These are phyloP conservation scores for Gamsiella multidivaricata DNA, from an alignment of 192 early-diverging fungal species.

Conservation along the genomic window DNA sequence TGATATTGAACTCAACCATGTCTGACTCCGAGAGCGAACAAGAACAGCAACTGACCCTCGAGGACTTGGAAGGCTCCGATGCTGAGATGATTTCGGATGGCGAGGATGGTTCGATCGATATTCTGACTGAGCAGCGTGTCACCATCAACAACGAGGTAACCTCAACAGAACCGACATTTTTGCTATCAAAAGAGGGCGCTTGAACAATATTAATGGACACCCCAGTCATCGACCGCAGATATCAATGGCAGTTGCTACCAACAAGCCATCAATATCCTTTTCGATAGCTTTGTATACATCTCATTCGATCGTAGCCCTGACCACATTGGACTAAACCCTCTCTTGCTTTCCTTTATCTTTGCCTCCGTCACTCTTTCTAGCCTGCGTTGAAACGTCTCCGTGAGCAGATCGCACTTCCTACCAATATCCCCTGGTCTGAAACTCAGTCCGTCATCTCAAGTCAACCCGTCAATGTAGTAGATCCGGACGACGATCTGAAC, in stretches of 20 bases:
- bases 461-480: constrained; percentile 62
- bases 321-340: background rate
- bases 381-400: constrained; percentile 68
- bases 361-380: constrained; percentile 34
- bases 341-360: background rate
- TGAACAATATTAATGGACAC: no score
- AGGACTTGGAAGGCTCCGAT: constrained; percentile 49
- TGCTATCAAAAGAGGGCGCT: no score
- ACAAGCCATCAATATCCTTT: no score
- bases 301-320: no score
- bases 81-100: constrained; percentile 38
- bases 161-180: constrained; percentile 47
- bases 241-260: no score
- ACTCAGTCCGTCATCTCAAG: constrained; percentile 71
- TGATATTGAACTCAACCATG: constrained; percentile 12
- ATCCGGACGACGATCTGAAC: constrained; percentile 88
- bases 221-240: constrained; percentile 55
- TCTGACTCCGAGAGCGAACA: constrained; percentile 54
- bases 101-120: constrained; percentile 46
- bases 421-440: constrained; percentile 74
- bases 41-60: constrained; percentile 38
- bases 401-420: constrained; percentile 67
- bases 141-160: constrained; percentile 58
- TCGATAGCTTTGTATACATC: no score
- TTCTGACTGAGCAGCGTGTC: constrained; percentile 29